Evolutionary conservation across 768 basidiomycete genomes (phyloP), one percentile per base, ranked within the genome.

Genomic region (Daedaleopsis sinensis): DNA sequence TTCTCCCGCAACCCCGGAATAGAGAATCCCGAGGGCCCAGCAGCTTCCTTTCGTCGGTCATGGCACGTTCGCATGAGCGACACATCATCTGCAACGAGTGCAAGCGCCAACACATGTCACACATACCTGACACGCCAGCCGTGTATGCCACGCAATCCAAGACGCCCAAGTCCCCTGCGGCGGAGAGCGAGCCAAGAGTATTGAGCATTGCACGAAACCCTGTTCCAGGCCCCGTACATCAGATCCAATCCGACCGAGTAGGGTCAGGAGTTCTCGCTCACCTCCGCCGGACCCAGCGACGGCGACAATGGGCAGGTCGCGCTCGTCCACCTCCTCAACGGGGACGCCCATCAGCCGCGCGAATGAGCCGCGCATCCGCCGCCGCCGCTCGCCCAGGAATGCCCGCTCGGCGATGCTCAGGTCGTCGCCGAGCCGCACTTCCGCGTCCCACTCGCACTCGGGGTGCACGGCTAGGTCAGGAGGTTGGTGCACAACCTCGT

Each of bases 191-290:
- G 1, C 70, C 70, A 3, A 64, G 49, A 8, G 70, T 71, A 42
- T 68, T 71, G 39, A 71, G 56, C 68, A 69, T 69, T n/a, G 70
- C 70, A 3, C 70, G 67, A 44, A 61, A 71, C 6, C 70, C 70
- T 71, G 43, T 4, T 7, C 19, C 10, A 8, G 18, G 3, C 27
- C 27, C 27, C 27, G 27, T 32, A 7, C 4, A 7, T 32, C 27
- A 32, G 7, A 32, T 32, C 27, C 27, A 7, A 32, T 32, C 27
- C 27, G 27, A 32, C 4, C 27, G 27, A 3, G 27, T 32, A 32
- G 4, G n/a, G 27, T 32, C 27, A 32, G 47, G 21, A 42, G 19
- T 39, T 1, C 32, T 32, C 27, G 27, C 27, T 43, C 39, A 71
- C 70, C 70, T 44, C 70, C 70, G 3, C 70, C 70, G 2, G 70